Base-by-base conservation (phyloP, 352 stramenopile species). In the Phytophthora fragariae region DNA sequence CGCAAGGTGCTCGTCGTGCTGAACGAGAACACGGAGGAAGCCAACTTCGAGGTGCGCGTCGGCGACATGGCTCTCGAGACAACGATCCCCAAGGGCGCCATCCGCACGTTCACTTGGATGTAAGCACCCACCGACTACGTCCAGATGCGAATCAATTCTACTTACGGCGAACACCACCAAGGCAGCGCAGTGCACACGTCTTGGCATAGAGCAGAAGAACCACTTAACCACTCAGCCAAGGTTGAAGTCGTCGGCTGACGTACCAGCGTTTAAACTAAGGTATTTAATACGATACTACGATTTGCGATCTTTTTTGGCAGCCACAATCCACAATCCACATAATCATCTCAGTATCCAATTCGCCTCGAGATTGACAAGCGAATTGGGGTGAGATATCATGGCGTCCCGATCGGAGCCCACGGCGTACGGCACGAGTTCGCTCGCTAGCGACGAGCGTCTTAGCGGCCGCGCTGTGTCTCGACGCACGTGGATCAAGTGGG, bases 11-110 rank as follows among this genome's bases (percentile, higher is more conserved):
- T 92, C 57, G 88, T 96, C 12, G 86, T 95, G 35, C 74, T 96
- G 65, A 96, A 96, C 67, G 88, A 95, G 59, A 95, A 96, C 79
- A 91, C 86, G 27, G 88, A 94, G 62, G 78, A 86, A 19, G 86
- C 83, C 0, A 59, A 81, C 35, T 94, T 96, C 33, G 80, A 89
- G 58, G 62, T 96, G 41, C 76, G 86, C 24, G 77, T 84, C 55
- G 81, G 74, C 15, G 84, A 72, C 31, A 55, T 72, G 21, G 72
- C 73, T n/a, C 57, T 94, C 33, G 67, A 84, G 35, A 90, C 85
- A 29, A 84, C 76, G 8, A 72, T 96, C 24, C 86, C 86, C 14
- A 60, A 65, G 17, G 76, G 83, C 33, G 86, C 81, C 27, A 96
- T 96, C 62, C 86, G 83, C 10, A 96, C 89, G 52, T 94, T 87